Percentiles rank a stretch among this genome's conserved stretches.
Conservation (phyloP, 2,329 filamentous ascomycete genomes). For the Pseudogymnoascus sp. region DNA sequence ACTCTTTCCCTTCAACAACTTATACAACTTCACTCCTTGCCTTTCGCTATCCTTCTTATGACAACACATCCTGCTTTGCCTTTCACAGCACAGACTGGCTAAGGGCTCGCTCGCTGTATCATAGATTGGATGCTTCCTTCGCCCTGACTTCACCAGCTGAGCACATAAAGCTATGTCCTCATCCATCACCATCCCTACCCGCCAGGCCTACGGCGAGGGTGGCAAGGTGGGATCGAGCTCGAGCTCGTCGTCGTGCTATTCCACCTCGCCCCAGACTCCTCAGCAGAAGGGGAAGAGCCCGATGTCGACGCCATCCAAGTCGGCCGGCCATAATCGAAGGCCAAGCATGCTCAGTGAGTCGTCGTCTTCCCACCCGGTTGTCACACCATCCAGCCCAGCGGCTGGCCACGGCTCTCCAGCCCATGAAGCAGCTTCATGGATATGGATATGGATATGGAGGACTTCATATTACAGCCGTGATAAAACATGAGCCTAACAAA, state of each 20-base stretch:
- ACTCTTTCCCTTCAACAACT: neutral
- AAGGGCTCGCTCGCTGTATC: neutral
- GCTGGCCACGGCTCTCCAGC: neutral
- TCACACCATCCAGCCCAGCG: neutral
- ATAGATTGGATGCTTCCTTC: constrained; percentile 3
- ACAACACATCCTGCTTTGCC: neutral
- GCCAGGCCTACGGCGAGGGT: constrained; percentile 31
- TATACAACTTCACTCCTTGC: neutral
- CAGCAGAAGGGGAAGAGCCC: constrained; percentile 33
- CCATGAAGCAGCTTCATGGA: neutral
- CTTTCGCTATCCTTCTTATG: neutral
- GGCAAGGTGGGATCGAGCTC: constrained; percentile 34
- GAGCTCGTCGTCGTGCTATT: constrained; percentile 44
- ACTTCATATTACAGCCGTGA: neutral
- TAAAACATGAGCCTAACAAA: neutral
- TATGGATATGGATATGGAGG: neutral
- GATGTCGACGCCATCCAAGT: constrained; percentile 30
- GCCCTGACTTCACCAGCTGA: neutral
- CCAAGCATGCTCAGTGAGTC: constrained; percentile 54
- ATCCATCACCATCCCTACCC: constrained; percentile 58
- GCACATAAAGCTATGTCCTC: constrained; percentile 47
- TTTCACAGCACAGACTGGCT: neutral
- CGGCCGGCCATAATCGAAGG: constrained; percentile 42
- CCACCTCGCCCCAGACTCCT: constrained; percentile 45
- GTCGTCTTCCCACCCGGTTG: constrained; percentile 21